These are phyloP conservation scores for Magnolia officinalis DNA, from an alignment of 164 flowering plant species.

Conservation along the genomic window DNA sequence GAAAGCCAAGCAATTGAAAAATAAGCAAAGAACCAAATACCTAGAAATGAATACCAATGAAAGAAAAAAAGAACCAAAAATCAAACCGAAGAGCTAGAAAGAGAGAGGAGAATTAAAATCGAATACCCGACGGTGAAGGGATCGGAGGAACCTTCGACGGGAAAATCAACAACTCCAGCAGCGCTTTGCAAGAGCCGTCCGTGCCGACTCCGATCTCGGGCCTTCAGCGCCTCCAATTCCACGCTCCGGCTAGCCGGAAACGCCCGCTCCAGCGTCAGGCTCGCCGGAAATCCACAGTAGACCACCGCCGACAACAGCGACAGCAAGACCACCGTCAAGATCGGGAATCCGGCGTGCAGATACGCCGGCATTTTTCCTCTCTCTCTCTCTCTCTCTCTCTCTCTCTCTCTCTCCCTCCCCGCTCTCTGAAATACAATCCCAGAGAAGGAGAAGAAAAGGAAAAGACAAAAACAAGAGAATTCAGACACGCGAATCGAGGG, in stretches of 20 bases:
- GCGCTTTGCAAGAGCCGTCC: conserved; percentile 55
- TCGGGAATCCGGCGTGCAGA: conserved; percentile 23
- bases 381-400: neutral
- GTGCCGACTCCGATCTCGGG: conserved; percentile 60
- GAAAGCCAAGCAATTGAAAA: neutral
- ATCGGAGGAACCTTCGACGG: conserved; percentile 66
- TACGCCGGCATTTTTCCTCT: conserved; percentile 28
- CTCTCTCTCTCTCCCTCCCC: neutral
- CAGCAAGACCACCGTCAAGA: conserved; percentile 11
- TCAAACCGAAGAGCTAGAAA: neutral
- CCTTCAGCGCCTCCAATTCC: conserved; percentile 48
- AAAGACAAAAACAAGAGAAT: neutral
- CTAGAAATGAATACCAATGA: neutral
- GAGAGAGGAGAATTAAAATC: neutral
- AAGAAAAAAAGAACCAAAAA: neutral
- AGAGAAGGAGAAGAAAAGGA: neutral
- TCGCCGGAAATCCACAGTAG: conserved; percentile 32
- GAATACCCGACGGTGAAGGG: conserved; percentile 52
- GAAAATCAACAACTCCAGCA: conserved; percentile 69
- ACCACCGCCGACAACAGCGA: conserved; percentile 13
- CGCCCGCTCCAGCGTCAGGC: conserved; percentile 60
- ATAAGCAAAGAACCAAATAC: neutral
- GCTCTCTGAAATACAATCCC: neutral
- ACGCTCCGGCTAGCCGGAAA: conserved; percentile 40
- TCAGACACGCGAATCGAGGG: neutral